Evolutionary conservation across 2,329 filamentous ascomycete species (phyloP).

Genomic region (Parastagonospora avenae): DNA sequence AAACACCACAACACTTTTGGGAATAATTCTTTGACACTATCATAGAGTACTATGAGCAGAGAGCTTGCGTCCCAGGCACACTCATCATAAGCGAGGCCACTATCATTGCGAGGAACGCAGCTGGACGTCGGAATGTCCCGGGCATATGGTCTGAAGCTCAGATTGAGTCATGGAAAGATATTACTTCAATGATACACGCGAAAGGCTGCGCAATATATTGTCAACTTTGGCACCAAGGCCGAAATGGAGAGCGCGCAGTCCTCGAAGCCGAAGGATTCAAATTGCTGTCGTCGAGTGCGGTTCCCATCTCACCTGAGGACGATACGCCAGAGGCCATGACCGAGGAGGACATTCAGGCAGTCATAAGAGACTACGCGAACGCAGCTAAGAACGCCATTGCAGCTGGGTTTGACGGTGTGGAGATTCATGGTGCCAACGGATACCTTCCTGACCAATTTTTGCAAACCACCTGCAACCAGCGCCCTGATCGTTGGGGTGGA

Average conservation of each 20-base stretch:
- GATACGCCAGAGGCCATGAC: conserved; percentile 39
- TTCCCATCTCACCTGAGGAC: conserved; percentile 31
- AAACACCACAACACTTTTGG: background rate
- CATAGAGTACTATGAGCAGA: conserved; percentile 58
- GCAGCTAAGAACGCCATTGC: conserved; percentile 52
- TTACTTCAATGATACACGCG: conserved; percentile 64
- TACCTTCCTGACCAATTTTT: conserved; percentile 71
- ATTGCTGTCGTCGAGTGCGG: conserved; percentile 36
- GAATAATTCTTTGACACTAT: background rate
- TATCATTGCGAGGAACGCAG: conserved; percentile 52
- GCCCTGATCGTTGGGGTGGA: conserved; percentile 56
- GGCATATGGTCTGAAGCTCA: conserved; percentile 58
- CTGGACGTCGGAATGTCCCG: conserved; percentile 55
- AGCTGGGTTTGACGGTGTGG: conserved; percentile 66
- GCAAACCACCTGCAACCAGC: conserved; percentile 60
- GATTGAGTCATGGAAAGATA: conserved; percentile 60
- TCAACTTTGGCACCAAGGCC: conserved; percentile 65
- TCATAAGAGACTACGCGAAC: conserved; percentile 41
- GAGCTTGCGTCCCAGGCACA: conserved; percentile 57
- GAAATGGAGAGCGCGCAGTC: conserved; percentile 51
- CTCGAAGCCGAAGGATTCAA: conserved; percentile 32
- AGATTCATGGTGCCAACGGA: conserved; percentile 62
- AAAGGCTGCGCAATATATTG: conserved; percentile 63
- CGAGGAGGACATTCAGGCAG: conserved; percentile 41
- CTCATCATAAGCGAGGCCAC: conserved; percentile 64